phyloP scores from a whole-genome alignment of 106 monocot species.

The Dactylorhiza incarnata region DNA sequence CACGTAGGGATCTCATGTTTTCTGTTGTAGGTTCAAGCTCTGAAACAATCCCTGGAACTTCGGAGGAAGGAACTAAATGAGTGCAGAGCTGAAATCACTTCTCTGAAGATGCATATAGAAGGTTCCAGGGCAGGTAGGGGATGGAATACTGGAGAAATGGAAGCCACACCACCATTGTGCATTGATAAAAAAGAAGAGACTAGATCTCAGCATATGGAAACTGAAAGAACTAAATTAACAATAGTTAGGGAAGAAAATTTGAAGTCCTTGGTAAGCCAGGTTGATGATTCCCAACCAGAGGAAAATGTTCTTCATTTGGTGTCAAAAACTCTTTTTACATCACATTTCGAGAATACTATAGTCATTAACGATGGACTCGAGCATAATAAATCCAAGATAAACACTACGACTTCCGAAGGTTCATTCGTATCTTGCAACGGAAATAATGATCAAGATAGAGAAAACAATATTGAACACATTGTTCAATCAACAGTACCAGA shows the following conservation, averaged over 20 bases:
- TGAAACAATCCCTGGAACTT: conserved; percentile 68
- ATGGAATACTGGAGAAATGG: conserved; percentile 28
- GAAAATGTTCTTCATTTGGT: conserved; percentile 20
- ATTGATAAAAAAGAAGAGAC: conserved; percentile 25
- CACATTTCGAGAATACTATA: conserved; percentile 20
- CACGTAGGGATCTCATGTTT: conserved; percentile 2
- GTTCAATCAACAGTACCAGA: conserved; percentile 14
- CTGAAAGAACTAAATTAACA: conserved; percentile 12
- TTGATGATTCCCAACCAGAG: conserved; percentile 23
- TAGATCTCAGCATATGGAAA: conserved; percentile 12
- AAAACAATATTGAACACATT: conserved; percentile 10
- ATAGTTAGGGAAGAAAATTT: conserved; percentile 5
- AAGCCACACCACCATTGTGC: conserved; percentile 14
- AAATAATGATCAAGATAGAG: conserved; percentile 19
- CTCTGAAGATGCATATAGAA: conserved; percentile 96
- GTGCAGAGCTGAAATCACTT: conserved; percentile 89
- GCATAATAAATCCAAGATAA: conserved; percentile 8
- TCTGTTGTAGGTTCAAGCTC: conserved; percentile 54
- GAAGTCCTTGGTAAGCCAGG: conserved; percentile 10
- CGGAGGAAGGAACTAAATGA: conserved; percentile 91
- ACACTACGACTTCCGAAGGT: conserved; percentile 8
- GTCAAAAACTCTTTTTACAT: conserved; percentile 15
- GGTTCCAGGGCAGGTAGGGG: conserved; percentile 40
- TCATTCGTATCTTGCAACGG: conserved; percentile 32
- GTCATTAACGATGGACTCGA: conserved; percentile 7